A percentile compares a stretch with the other conserved stretches of the same genome.
Conservation (phyloP, 1,139 yeast genomes). For the Kodamaea sp. region DNA sequence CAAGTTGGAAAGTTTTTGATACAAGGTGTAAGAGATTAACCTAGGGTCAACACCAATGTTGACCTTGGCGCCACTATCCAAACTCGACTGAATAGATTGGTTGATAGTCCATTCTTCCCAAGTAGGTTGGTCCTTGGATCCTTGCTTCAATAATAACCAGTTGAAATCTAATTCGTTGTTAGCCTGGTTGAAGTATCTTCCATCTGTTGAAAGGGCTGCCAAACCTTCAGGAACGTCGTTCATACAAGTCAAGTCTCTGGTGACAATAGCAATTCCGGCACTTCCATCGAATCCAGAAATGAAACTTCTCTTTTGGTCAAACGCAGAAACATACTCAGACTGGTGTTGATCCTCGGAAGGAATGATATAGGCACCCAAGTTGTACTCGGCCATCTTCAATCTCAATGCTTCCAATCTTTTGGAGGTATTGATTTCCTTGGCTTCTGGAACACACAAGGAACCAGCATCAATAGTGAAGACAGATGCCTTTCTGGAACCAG, state of each 20-base stretch:
- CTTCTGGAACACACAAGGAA: constrained; percentile 45
- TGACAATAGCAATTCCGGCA: constrained; percentile 89
- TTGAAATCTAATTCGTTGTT: constrained; percentile 81
- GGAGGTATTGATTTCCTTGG: constrained; percentile 56
- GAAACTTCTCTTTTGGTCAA: constrained; percentile 82
- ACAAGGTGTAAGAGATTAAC: constrained; percentile 54
- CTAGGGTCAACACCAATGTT: constrained; percentile 60
- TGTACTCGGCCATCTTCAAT: constrained; percentile 59
- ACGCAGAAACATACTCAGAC: constrained; percentile 79
- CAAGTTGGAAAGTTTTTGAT: constrained; percentile 26
- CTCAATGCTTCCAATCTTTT: constrained; percentile 65
- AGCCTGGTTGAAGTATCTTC: constrained; percentile 93
- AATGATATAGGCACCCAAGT: constrained; percentile 75
- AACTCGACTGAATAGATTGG: constrained; percentile 57
- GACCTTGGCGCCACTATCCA: constrained; percentile 43
- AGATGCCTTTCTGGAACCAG: constrained; percentile 45
- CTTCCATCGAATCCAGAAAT: constrained; percentile 92
- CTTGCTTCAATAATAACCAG: constrained; percentile 85
- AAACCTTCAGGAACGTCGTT: constrained; percentile 60
- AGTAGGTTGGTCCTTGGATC: constrained; percentile 67
- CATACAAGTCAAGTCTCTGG: constrained; percentile 66
- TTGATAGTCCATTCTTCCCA: constrained; percentile 88
- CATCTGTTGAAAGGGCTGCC: constrained; percentile 90
- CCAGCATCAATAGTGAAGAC: constrained; percentile 51
- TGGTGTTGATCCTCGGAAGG: constrained; percentile 96